Evolutionary conservation across 2,329 filamentous ascomycete species (phyloP).

Genomic region (Fusarium vanettenii): DNA sequence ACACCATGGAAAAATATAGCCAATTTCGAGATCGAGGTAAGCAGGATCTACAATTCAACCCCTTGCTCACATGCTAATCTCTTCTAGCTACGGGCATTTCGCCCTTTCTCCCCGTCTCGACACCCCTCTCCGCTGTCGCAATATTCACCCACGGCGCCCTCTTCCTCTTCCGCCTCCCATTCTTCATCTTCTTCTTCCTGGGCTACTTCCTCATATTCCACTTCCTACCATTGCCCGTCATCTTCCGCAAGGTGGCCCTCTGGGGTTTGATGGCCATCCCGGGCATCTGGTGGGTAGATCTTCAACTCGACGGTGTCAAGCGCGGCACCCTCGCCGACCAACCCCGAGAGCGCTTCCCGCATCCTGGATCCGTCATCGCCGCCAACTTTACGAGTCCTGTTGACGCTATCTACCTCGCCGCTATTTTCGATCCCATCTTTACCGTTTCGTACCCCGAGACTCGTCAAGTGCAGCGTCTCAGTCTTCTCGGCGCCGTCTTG

Average conservation of each 20-base stretch:
- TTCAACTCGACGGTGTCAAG: slow-evolving; percentile 97
- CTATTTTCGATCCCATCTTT: slow-evolving; percentile 96
- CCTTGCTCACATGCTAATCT: slow-evolving; percentile 22
- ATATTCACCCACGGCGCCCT: slow-evolving; percentile 75
- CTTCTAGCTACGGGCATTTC: slow-evolving; percentile 88
- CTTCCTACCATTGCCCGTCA: slow-evolving; percentile 75
- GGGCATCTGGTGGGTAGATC: slow-evolving; percentile 97
- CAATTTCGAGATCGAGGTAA: slow-evolving; percentile 91
- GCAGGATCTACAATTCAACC: neutral
- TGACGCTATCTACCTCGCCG: slow-evolving; percentile 92
- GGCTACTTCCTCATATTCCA: slow-evolving; percentile 86
- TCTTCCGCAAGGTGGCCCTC: slow-evolving; percentile 82
- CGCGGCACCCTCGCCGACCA: slow-evolving; percentile 86
- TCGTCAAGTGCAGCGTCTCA: slow-evolving; percentile 79
- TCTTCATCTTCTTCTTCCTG: slow-evolving; percentile 75
- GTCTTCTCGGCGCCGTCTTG: slow-evolving; percentile 79
- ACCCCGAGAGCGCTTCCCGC: slow-evolving; percentile 78
- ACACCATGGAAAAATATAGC: slow-evolving; percentile 89
- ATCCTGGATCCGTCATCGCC: slow-evolving; percentile 84
- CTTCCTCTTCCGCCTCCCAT: slow-evolving; percentile 82
- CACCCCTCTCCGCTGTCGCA: slow-evolving; percentile 71
- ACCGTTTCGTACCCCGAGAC: slow-evolving; percentile 84
- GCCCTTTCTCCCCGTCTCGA: slow-evolving; percentile 87
- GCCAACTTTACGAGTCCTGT: slow-evolving; percentile 93
- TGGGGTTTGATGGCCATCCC: slow-evolving; percentile 91